phyloP scores from a whole-genome alignment of 352 stramenopile genomes.

The Globisporangium splendens region DNA sequence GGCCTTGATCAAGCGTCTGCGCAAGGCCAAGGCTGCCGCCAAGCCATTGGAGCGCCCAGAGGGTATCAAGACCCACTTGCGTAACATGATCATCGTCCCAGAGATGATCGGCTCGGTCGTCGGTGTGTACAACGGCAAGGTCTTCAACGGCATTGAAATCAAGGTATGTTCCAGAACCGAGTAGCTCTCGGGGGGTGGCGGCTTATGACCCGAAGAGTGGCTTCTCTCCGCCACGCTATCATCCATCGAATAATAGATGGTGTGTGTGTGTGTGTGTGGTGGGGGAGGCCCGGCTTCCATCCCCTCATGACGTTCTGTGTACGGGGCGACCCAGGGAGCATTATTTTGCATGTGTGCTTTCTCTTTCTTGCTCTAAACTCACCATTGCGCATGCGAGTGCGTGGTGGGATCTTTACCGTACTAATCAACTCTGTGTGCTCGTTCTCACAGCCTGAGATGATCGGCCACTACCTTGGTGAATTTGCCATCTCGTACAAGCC shows the following conservation, averaged over 20 bases:
- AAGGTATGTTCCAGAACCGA: conserved; percentile 92
- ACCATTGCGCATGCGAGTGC: not conserved
- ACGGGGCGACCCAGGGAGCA: conserved; percentile 86
- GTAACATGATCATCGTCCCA: conserved; percentile 99
- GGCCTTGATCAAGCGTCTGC: conserved; percentile 98
- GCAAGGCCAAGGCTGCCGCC: conserved; percentile 98
- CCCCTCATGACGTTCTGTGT: conserved; percentile 87
- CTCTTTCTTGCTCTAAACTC: conserved; percentile 11
- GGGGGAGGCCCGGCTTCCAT: conserved; percentile 42
- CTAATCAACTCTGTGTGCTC: conserved; percentile 21
- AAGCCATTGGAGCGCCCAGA: conserved; percentile 96
- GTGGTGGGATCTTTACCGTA: conserved; percentile 6
- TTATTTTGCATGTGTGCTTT: conserved; percentile 19
- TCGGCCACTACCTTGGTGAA: conserved; percentile 99
- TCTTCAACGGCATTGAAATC: conserved; percentile 99
- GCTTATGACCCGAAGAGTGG: conserved; percentile 77
- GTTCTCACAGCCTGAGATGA: conserved; percentile 94
- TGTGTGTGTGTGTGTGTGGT: not conserved
- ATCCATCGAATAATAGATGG: not conserved
- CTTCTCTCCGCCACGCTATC: not conserved
- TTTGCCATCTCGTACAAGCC: conserved; percentile 99
- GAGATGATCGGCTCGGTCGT: conserved; percentile 99
- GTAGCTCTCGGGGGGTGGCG: conserved; percentile 76
- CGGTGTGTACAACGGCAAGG: conserved; percentile 99
- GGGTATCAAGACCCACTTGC: conserved; percentile 99